Evolutionary conservation across 2,329 filamentous ascomycete species (phyloP).

Genomic region (Trichocomaceae sp.): DNA sequence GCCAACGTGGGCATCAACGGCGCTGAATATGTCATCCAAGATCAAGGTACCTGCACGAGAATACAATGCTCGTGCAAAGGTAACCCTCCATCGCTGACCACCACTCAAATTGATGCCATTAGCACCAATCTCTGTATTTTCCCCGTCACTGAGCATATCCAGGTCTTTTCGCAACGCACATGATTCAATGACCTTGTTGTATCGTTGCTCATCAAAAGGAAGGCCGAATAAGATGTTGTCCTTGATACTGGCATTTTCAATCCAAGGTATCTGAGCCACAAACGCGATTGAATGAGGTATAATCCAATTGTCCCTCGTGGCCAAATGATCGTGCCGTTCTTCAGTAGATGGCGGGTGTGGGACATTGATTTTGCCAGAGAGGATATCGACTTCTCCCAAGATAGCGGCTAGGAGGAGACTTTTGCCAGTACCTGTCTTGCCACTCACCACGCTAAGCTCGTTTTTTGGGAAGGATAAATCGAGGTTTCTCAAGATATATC

Average conservation of each 20-base stretch:
- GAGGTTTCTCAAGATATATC: slow-evolving; percentile 60
- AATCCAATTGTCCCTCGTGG: slow-evolving; percentile 59
- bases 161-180: slow-evolving; percentile 72
- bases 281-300: slow-evolving; percentile 64
- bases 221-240: slow-evolving; percentile 75
- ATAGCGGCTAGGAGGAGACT: slow-evolving; percentile 67
- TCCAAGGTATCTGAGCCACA: slow-evolving; percentile 76
- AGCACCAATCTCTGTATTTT: slow-evolving; percentile 73
- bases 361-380: slow-evolving; percentile 55
- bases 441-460: slow-evolving; percentile 67
- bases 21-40: slow-evolving; percentile 76
- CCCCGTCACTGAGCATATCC: slow-evolving; percentile 67
- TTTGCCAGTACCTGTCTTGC: slow-evolving; percentile 72
- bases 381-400: slow-evolving; percentile 66
- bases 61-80: slow-evolving; percentile 72
- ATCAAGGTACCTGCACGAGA: slow-evolving; percentile 69
- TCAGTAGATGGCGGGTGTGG: slow-evolving; percentile 43
- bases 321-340: slow-evolving; percentile 57
- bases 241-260: slow-evolving; percentile 71
- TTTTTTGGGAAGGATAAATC: slow-evolving; percentile 60
- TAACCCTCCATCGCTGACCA: slow-evolving; percentile 76
- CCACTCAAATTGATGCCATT: slow-evolving; percentile 81
- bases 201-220: slow-evolving; percentile 62
- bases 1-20: slow-evolving; percentile 74
- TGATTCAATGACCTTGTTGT: slow-evolving; percentile 61